Evolutionary conservation across 2,329 filamentous ascomycete species (phyloP), one percentile per base, ranked within the genome.

Genomic region (Xylaria sp.): DNA sequence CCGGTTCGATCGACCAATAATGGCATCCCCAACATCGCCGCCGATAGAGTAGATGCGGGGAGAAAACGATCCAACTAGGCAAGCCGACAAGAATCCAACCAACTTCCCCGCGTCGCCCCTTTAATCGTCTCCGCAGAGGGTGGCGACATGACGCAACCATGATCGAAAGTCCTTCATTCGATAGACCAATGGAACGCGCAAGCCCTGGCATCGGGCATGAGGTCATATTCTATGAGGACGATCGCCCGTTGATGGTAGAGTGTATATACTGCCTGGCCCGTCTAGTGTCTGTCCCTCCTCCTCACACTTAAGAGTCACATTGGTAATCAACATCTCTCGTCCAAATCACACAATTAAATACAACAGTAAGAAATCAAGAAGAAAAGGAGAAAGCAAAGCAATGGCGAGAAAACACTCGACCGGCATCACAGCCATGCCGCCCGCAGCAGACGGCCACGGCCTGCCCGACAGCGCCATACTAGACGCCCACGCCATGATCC

Each of bases 401-500:
- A 39, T 16, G 23, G 23, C 23, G 2, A 30, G 23, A 30, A 30
- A 30, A 30, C 23, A 30, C 23, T 30, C 23, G 4, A 30, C 23
- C 23, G 23, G 23, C 4, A 30, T 30, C 23, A 30, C 23, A 30
- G 4, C 23, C 23, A 30, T 30, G 23, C 23, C 23, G 23, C 23
- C 23, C 4, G 23, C 69, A 48, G 61, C 63, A 52, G 63, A 66
- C 60, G 64, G 60, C 10, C 69, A 70, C 63, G 69, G 69, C 62
- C 59, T 71, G 13, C 61, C 69, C 2, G 69, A 71, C 52, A 55
- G 58, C 16, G 65, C 69, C 10, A 58, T 70, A 51, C 37, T 46
- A 10, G 61, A 55, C 5, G 69, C 68, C 19, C 67, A 70, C 63
- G 67, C 70, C 60, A 67, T 71, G 63, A 70, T 71, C n/a, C 69